Evolutionary conservation across 1,139 yeast species (phyloP), one percentile per base, ranked within the genome.

Genomic region (Debaryomyces subglobosus): DNA sequence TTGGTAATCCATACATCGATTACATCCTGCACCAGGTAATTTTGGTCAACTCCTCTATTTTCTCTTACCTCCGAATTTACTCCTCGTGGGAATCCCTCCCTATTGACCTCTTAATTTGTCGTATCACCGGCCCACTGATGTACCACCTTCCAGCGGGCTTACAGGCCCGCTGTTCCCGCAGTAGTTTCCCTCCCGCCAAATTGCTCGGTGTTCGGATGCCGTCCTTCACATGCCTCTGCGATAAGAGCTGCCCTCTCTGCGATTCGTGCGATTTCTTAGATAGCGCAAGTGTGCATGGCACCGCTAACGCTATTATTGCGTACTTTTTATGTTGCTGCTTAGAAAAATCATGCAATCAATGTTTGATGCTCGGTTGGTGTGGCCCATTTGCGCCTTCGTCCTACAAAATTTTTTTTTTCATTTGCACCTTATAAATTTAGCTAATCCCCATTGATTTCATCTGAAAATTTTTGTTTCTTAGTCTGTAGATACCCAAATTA

Each of bases 401-500:
- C n/a, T 15, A 15, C 35, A 18, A 32, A 12, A 12, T 27, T 21
- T 18, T 23, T 33, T 21, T 29, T 29, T 27, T 15, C 43, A 25
- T 40, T 32, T 35, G 38, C 25, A 35, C 25, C 23, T 9, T 35
- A 35, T 35, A 35, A 20, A 35, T 35, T 35, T 20, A 15, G n/a
- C 24, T 13, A 5, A 21, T 35, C 25, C 25, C 15, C 24, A 20
- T n/a, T 9, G 23, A 13, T 34, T 12, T 16, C 21, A 9, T 18
- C 33, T 5, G 24, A 21, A 21, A 21, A 15, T 20, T 32, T 23
- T n/a, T 18, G 30, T 20, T 9, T 27, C 13, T 15, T 20, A 5
- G 20, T 24, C 42, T 44, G 48, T 46, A 46, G 33, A 42, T 32
- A 32, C 38, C 38, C 24, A 30, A 30, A 12, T 27, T 27, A 27